phyloP scores from a whole-genome alignment of 768 basidiomycete species.

The Phallus indusiatus region DNA sequence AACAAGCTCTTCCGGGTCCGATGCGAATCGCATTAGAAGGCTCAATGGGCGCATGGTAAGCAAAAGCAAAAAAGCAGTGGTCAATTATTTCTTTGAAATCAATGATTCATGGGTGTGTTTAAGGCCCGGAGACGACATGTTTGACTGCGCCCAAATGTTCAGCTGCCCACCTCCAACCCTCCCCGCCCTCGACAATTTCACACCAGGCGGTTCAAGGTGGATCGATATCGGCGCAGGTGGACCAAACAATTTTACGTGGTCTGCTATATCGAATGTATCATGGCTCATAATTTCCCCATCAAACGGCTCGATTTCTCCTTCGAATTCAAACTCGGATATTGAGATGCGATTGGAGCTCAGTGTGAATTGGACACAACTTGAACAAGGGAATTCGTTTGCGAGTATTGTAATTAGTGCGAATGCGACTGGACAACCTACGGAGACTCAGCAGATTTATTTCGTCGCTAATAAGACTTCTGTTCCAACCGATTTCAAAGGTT shows the following conservation, averaged over 20 bases:
- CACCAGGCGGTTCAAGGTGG: slow-evolving; percentile 41
- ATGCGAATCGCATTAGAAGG: slow-evolving; percentile 59
- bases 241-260: slow-evolving; percentile 47
- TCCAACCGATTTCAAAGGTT: slow-evolving; percentile 36
- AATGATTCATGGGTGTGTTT: not conserved
- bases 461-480: slow-evolving; percentile 25
- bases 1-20: slow-evolving; percentile 47
- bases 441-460: slow-evolving; percentile 20
- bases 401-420: slow-evolving; percentile 39
- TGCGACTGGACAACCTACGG: slow-evolving; percentile 28
- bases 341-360: slow-evolving; percentile 48
- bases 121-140: slow-evolving; percentile 62
- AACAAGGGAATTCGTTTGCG: slow-evolving; percentile 26
- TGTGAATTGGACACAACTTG: slow-evolving; percentile 52
- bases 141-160: slow-evolving; percentile 43
- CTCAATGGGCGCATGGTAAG: slow-evolving; percentile 49
- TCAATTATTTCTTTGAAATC: not conserved
- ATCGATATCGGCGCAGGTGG: slow-evolving; percentile 57
- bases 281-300: slow-evolving; percentile 44
- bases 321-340: no score
- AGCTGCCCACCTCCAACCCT: slow-evolving; percentile 41
- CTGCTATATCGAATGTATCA: slow-evolving; percentile 34
- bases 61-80: no score
- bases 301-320: slow-evolving; percentile 40
- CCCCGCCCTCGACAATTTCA: slow-evolving; percentile 43